Evolutionary conservation across 1,284 basidiomycete species (phyloP).

Genomic region (Ustilago cynodontis): DNA sequence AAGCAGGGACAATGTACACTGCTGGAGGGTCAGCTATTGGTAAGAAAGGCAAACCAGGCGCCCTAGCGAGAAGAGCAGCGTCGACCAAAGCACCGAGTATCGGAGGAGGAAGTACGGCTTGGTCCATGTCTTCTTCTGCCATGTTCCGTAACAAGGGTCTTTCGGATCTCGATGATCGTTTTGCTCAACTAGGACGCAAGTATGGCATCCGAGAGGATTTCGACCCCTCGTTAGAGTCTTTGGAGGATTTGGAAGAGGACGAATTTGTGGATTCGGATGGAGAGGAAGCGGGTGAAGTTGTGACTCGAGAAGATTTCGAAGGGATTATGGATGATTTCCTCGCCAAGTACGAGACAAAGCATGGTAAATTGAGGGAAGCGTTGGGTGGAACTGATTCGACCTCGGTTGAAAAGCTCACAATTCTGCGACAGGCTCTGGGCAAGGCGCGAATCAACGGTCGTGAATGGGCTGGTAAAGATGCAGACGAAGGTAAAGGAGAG

Average conservation of each 20-base stretch:
- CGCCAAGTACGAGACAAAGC: conserved; percentile 90
- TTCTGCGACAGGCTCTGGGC: conserved; percentile 62
- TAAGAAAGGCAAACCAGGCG: conserved; percentile 59
- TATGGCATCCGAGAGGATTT: conserved; percentile 68
- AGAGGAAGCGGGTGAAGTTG: conserved; percentile 77
- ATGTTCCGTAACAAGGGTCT: conserved; percentile 93
- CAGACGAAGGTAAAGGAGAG: conserved; percentile 71
- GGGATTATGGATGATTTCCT: conserved; percentile 94
- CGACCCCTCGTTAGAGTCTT: conserved; percentile 79
- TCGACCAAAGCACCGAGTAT: conserved; percentile 58
- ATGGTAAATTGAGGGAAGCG: conserved; percentile 79
- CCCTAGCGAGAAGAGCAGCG: conserved; percentile 62
- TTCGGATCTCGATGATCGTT: conserved; percentile 88
- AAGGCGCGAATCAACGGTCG: conserved; percentile 52
- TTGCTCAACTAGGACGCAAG: conserved; percentile 81
- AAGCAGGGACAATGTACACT: conserved; percentile 43
- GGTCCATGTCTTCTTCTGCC: conserved; percentile 89
- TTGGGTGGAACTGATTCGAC: conserved; percentile 61
- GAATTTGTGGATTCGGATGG: conserved; percentile 49
- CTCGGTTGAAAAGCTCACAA: conserved; percentile 78
- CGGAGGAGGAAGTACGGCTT: conserved; percentile 63
- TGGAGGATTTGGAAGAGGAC: conserved; percentile 72
- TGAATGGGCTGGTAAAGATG: conserved; percentile 42
- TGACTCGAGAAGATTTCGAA: conserved; percentile 86
- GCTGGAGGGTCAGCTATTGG: conserved; percentile 55